Percentiles rank a stretch among this genome's conserved stretches.
Conservation (phyloP, 2,329 filamentous ascomycete species). For the Aspergillus ustus region DNA sequence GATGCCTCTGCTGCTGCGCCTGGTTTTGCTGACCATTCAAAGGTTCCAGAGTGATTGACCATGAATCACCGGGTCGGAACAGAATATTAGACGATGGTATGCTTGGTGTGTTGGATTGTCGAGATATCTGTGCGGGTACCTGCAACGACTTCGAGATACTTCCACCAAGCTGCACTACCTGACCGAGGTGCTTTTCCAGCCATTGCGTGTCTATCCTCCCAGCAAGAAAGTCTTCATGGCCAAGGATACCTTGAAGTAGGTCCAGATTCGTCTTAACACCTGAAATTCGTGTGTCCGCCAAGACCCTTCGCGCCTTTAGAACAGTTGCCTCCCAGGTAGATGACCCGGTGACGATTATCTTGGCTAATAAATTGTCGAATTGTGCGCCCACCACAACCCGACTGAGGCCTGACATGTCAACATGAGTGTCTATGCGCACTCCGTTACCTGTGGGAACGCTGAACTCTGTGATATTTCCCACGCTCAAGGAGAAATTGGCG, state of each 20-base stretch:
- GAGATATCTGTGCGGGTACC: background rate
- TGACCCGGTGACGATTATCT: conserved; percentile 61
- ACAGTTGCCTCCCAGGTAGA: conserved; percentile 58
- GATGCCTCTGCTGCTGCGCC: conserved; percentile 44
- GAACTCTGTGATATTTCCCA: conserved; percentile 62
- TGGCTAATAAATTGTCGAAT: conserved; percentile 64
- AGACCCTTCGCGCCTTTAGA: conserved; percentile 58
- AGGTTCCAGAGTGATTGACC: conserved; percentile 56
- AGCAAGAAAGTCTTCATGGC: conserved; percentile 54
- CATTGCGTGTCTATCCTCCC: conserved; percentile 61
- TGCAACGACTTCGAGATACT: conserved; percentile 28
- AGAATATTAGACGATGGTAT: conserved; percentile 46
- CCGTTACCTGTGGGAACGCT: conserved; percentile 62
- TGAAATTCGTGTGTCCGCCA: conserved; percentile 59
- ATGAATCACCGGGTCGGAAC: conserved; percentile 64
- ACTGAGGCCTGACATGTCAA: conserved; percentile 48
- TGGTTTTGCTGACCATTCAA: conserved; percentile 21
- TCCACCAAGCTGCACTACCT: conserved; percentile 44
- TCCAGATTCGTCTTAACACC: conserved; percentile 64
- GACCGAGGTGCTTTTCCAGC: conserved; percentile 57
- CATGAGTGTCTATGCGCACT: conserved; percentile 60
- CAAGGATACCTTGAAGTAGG: conserved; percentile 59
- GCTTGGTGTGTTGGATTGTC: conserved; percentile 6
- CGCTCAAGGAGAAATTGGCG: conserved; percentile 60
- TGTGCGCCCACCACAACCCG: conserved; percentile 54